Evolutionary conservation across 441 rosid genomes (phyloP), one percentile per base, ranked within the genome.

Genomic region (Erodium trifolium): DNA sequence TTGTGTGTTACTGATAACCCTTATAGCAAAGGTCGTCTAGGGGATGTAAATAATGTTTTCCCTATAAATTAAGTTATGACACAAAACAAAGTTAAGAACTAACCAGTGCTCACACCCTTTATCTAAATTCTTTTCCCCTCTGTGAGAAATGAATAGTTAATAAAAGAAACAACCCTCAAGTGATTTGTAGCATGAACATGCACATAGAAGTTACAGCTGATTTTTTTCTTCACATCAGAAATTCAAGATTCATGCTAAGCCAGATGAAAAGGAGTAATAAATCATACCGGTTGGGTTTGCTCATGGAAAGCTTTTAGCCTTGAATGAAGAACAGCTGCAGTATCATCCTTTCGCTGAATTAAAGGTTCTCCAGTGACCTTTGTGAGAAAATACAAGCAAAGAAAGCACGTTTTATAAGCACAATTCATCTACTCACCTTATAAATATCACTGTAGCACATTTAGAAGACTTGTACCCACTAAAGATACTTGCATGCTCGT

Each of bases 291-390:
- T 77, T 84, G 78, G 55, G 88, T 86, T 80, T 86, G 88, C 78
- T 13, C 79, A 70, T 84, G 87, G 67, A 84, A 86, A 69, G 86
- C 82, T 60, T 82, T 81, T 68, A 86, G 82, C 75, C 88, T 81
- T 17, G 87, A 84, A 79, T 77, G 80, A 67, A 86, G 85, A 70
- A 86, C 88, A 35, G 79, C 81, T 43, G 88, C 72, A 49, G 85
- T 84, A 57, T 86, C 91, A 80, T 86, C 91, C 78, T 84, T 86
- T 19, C 87, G 82, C 65, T 84, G 88, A 75, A 83, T 84, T 77
- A 84, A 75, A 73, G 88, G 85, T 76, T 86, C 88, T 69, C 91
- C 85, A 0, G 88, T 81, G 67, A 86, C 77, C 88, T 86, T 67
- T 57, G 4, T 3, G 70, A 51, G 57, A 51, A 51, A 51, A 51